These are phyloP conservation scores for Phytopythium vexans DNA, from an alignment of 352 stramenopile species.

Conservation along the genomic window DNA sequence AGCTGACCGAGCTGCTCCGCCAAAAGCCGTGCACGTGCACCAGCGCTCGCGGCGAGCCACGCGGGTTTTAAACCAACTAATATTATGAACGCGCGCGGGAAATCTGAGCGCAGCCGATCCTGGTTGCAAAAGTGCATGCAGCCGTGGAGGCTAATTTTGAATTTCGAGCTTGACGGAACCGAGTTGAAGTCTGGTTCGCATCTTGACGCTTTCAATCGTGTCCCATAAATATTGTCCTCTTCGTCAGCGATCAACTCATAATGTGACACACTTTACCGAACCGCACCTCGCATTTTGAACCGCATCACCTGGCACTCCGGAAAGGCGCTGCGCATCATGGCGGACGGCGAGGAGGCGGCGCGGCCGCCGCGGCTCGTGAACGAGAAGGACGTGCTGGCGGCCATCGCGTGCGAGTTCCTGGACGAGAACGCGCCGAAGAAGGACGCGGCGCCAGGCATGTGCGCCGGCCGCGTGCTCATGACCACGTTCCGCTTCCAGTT, in stretches of 20 bases:
- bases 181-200: no score
- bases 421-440: constrained; percentile 57
- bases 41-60: background rate
- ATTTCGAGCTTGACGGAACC: no score
- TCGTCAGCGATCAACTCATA: background rate
- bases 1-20: constrained; percentile 33
- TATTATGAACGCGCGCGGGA: no score
- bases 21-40: constrained; percentile 12
- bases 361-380: constrained; percentile 46
- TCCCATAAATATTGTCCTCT: no score
- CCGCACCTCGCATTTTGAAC: background rate
- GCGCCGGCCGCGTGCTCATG: constrained; percentile 73
- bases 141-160: no score
- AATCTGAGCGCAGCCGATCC: no score
- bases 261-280: background rate
- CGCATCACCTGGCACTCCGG: background rate
- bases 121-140: no score
- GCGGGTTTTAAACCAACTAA: background rate
- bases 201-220: no score
- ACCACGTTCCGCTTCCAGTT: constrained; percentile 87
- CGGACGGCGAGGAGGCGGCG: constrained; percentile 18
- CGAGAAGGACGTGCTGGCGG: constrained; percentile 73
- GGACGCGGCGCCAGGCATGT: constrained; percentile 56
- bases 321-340: constrained; percentile 14
- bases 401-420: constrained; percentile 74